Evolutionary conservation across 805 yeast species (phyloP).

Genomic region (Starmerella sp.): DNA sequence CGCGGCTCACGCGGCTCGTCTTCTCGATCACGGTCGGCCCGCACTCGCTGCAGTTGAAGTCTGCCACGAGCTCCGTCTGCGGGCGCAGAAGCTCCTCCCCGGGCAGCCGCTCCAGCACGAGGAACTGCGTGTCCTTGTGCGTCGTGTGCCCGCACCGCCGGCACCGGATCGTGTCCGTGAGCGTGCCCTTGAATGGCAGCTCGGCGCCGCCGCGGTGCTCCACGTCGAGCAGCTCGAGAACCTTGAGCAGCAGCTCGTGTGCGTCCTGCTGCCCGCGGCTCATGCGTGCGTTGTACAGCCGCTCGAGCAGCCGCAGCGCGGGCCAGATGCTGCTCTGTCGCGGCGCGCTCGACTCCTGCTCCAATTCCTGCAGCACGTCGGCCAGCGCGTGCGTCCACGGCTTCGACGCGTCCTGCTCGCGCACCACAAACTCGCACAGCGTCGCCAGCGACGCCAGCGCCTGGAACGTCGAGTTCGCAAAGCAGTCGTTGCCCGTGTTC

Average conservation of each 20-base stretch:
- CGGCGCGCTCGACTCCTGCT: conserved; percentile 45
- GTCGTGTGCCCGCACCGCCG: conserved; percentile 53
- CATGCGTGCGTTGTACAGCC: conserved; percentile 58
- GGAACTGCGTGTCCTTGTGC: conserved; percentile 48
- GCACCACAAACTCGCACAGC: conserved; percentile 22
- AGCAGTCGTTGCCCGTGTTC: conserved; percentile 80
- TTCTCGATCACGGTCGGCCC: conserved; percentile 49
- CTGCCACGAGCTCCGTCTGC: conserved; percentile 61
- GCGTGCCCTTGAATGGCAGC: conserved; percentile 63
- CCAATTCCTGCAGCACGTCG: conserved; percentile 34
- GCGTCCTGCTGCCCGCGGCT: conserved; percentile 88
- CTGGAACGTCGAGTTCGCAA: conserved; percentile 81
- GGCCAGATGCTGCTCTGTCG: conserved; percentile 66
- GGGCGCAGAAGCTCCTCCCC: conserved; percentile 43
- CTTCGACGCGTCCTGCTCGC: neutral
- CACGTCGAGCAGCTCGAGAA: conserved; percentile 63
- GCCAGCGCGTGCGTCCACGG: conserved; percentile 22
- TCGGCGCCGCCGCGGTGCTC: conserved; percentile 35
- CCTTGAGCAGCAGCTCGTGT: conserved; percentile 75
- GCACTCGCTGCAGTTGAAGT: conserved; percentile 64
- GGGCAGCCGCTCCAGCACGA: conserved; percentile 54
- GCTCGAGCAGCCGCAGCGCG: conserved; percentile 60
- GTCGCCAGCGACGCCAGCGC: conserved; percentile 31
- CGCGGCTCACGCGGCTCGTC: conserved; percentile 45
- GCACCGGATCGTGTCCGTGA: conserved; percentile 60